A percentile compares a stretch with the other conserved stretches of the same genome.
Evolutionary conservation across 768 basidiomycete species (phyloP).

Genomic region (Russula ochroleuca): DNA sequence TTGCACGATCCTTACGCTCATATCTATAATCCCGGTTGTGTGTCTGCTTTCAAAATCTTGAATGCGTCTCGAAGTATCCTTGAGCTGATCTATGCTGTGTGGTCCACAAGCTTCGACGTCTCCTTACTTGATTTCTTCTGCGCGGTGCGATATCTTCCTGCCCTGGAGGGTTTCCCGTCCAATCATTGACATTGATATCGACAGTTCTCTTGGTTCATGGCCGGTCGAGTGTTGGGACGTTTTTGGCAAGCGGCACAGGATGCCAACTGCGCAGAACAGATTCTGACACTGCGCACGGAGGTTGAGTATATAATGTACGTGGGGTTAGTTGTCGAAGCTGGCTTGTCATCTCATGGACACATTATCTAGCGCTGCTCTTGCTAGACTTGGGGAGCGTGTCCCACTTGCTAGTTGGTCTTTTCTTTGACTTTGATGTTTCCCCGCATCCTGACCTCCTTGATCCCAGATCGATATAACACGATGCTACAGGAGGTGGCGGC

Average conservation of each 20-base stretch:
- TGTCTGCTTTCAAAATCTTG: slow-evolving; percentile 65
- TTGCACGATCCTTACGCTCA: slow-evolving; percentile 76
- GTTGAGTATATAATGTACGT: slow-evolving; percentile 65
- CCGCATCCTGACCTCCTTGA: not conserved
- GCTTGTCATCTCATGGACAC: not conserved
- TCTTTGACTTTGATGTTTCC: not conserved
- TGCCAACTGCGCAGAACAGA: slow-evolving; percentile 51
- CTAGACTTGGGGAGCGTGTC: slow-evolving; percentile 59
- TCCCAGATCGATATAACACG: slow-evolving; percentile 47
- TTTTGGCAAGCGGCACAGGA: slow-evolving; percentile 63
- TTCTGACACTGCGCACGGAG: slow-evolving; percentile 56
- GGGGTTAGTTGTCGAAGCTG: not conserved
- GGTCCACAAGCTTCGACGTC: slow-evolving; percentile 69
- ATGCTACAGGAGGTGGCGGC: slow-evolving; percentile 46
- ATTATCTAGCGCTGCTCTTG: slow-evolving; percentile 49
- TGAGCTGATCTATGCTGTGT: slow-evolving; percentile 60
- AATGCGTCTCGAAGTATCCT: slow-evolving; percentile 62
- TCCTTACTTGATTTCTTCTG: slow-evolving; percentile 67
- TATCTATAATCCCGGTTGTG: slow-evolving; percentile 52
- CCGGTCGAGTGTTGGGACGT: slow-evolving; percentile 60
- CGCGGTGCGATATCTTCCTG: slow-evolving; percentile 43
- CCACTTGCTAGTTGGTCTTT: slow-evolving; percentile 52
- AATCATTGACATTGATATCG: slow-evolving; percentile 4
- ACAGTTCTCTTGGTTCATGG: slow-evolving; percentile 67
- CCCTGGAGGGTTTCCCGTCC: slow-evolving; percentile 4